Conservation (phyloP, 2,329 filamentous ascomycete genomes). For the Dothidotthia symphoricarpi region DNA sequence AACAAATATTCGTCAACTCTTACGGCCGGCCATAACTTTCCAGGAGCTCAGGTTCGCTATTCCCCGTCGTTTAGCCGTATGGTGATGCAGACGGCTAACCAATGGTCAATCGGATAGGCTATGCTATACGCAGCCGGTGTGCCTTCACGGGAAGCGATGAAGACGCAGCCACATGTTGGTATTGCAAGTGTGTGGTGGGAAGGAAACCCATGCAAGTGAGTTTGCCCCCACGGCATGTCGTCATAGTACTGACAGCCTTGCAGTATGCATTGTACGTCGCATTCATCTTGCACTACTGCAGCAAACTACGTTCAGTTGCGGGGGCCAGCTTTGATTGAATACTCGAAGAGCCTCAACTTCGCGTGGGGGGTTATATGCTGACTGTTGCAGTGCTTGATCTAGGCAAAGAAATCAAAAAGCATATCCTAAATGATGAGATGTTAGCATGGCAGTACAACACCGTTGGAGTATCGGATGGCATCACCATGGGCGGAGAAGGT, state of each 20-base stretch:
- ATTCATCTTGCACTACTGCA: background rate
- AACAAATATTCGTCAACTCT: slow-evolving; percentile 85
- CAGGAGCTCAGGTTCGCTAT: slow-evolving; percentile 72
- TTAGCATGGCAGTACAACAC: slow-evolving; percentile 94
- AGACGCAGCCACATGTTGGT: slow-evolving; percentile 85
- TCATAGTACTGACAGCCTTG: slow-evolving; percentile 22
- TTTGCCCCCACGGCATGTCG: slow-evolving; percentile 23
- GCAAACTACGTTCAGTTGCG: too few relatives aligned
- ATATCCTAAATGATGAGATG: slow-evolving; percentile 79
- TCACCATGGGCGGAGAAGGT: slow-evolving; percentile 95
- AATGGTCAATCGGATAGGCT: slow-evolving; percentile 55
- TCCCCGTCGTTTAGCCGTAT: background rate
- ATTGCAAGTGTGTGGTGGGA: slow-evolving; percentile 96
- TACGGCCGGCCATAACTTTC: slow-evolving; percentile 84
- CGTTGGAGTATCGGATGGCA: slow-evolving; percentile 83
- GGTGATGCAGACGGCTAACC: slow-evolving; percentile 4
- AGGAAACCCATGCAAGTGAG: slow-evolving; percentile 91
- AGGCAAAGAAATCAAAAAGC: slow-evolving; percentile 80
- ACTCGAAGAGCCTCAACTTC: slow-evolving; percentile 9
- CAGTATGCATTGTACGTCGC: slow-evolving; percentile 52
- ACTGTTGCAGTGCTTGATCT: slow-evolving; percentile 70
- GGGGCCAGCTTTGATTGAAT: too few relatives aligned
- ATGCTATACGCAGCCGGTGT: slow-evolving; percentile 96
- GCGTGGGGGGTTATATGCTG: slow-evolving; percentile 15
- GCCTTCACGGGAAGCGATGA: slow-evolving; percentile 79